Evolutionary conservation across 768 basidiomycete genomes (phyloP), one percentile per base, ranked within the genome.

Genomic region (Leccinum rimulosum): DNA sequence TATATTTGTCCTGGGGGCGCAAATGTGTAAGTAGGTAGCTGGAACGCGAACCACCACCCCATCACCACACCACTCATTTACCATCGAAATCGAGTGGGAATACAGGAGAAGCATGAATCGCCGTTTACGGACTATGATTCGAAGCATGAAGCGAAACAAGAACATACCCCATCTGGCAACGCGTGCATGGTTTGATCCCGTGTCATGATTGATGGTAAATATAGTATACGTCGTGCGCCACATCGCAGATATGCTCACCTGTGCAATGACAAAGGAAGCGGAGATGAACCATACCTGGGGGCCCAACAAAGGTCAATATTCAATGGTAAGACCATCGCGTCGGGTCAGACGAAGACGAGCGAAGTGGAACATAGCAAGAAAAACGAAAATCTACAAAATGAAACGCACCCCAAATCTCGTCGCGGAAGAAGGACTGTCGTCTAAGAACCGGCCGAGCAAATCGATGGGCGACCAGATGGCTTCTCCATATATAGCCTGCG

Each of bases 381-480:
- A 45, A 9, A 45, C 19, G 2, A 43, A n/a, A 43, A n/a, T n/a
- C 12, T 19, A 9, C 43, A 45, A 52, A 35, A 27, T 10, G 48
- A 57, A 40, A 12, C 76, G 14, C 62, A 84, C 85, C 40, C 84
- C 85, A 62, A 89, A 89, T 60, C 89, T 78, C 8, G 88, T 90
- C 28, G 85, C 83, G 55, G 77, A 70, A 15, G 83, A 85, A 8
- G 85, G 88, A 52, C 70, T 71, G 59, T 81, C 80, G 62, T 91
- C 86, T 60, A 92, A 76, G 73, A 91, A 90, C 65, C 74, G 82
- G 53, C 79, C 82, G 53, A 91, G 76, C 50, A 91, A 76, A 65
- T 88, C 86, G 65, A 93, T 81, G 3, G 89, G 89, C 3, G 84
- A 85, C 91, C 90, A 93, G 55, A 93, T 82, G 14, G 86, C 83